Conservation (phyloP, 352 stramenopile species). For the Phytophthora aleatoria region DNA sequence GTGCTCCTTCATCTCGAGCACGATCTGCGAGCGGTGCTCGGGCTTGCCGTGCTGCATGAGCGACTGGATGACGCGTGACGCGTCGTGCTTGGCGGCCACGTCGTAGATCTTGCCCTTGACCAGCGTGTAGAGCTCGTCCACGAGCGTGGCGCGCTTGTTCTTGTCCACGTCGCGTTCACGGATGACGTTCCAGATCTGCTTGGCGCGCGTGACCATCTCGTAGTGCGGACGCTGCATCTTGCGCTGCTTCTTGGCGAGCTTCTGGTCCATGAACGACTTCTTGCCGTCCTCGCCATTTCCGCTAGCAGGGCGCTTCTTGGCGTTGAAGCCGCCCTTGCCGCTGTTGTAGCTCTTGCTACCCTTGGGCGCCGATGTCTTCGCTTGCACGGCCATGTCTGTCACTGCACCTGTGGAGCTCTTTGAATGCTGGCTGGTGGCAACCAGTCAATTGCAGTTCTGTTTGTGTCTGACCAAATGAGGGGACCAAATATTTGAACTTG, state of each 20-base stretch:
- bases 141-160: slow-evolving; percentile 80
- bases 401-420: slow-evolving; percentile 14
- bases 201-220: slow-evolving; percentile 92
- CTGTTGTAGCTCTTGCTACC: slow-evolving; percentile 27
- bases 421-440: slow-evolving; percentile 17
- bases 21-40: slow-evolving; percentile 85
- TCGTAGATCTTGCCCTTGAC: slow-evolving; percentile 95
- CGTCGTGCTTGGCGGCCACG: slow-evolving; percentile 96
- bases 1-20: slow-evolving; percentile 92
- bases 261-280: slow-evolving; percentile 88
- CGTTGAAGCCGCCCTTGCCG: slow-evolving; percentile 42
- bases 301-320: slow-evolving; percentile 66
- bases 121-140: slow-evolving; percentile 91
- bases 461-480: neutral
- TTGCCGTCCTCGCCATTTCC: slow-evolving; percentile 58
- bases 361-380: slow-evolving; percentile 21
- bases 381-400: slow-evolving; percentile 36
- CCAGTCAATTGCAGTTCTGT: slow-evolving; percentile 35
- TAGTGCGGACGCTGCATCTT: slow-evolving; percentile 95
- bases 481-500: slow-evolving; percentile 5
- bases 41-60: slow-evolving; percentile 94
- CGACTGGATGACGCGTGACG: slow-evolving; percentile 94
- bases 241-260: slow-evolving; percentile 92
- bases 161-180: slow-evolving; percentile 87
- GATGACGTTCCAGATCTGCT: slow-evolving; percentile 97